Evolutionary conservation across 2,329 filamentous ascomycete species (phyloP), one percentile per base, ranked within the genome.

Genomic region (Corynespora cassiicola): DNA sequence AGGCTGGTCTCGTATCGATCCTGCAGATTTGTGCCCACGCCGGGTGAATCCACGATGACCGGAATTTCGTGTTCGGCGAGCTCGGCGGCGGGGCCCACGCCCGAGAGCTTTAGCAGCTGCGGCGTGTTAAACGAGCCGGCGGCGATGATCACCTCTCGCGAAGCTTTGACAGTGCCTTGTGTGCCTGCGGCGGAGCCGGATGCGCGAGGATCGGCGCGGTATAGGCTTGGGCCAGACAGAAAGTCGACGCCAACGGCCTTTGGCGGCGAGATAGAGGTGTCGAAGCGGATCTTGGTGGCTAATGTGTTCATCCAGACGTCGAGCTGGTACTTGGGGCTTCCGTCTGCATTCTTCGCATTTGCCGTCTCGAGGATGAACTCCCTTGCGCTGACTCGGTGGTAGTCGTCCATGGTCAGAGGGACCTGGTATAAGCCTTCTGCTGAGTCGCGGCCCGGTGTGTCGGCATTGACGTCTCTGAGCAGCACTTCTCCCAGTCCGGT

Each of bases 241-340:
- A 61, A 71, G 24, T 68, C 58, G 14, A 70, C 63, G 25, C 67
- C 67, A 19, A 55, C 58, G 2, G 68, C 68, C 28, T 49, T 84
- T 47, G 75, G 72, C 19, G 76, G 75, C 8, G 68, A 56, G 12
- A 77, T 79, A 60, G 81, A 83, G 22, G 76, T 75, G 15, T 85
- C 82, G 50, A 83, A 85, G 25, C 71, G 69, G 61, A 88, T 66
- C 57, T 82, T 83, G 31, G 84, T 82, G 46, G 79, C 86, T 23
- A 87, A 66, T 11, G 76, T 80, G 64, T 84, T 85, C 3, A 75
- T 70, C 21, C 70, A 67, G 27, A 84, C 64, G 42, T 80, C 75
- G 1, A 84, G 73, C 14, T 71, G 74, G 54, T 80, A 81, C 43
- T 69, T 74, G 45, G 72, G 71, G 16, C 63, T 68, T 15, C 77